A percentile compares a stretch with the other conserved stretches of the same genome.
These are phyloP conservation scores for Lachancea waltii DNA, from an alignment of 805 yeast genomes.

Conservation along the genomic window DNA sequence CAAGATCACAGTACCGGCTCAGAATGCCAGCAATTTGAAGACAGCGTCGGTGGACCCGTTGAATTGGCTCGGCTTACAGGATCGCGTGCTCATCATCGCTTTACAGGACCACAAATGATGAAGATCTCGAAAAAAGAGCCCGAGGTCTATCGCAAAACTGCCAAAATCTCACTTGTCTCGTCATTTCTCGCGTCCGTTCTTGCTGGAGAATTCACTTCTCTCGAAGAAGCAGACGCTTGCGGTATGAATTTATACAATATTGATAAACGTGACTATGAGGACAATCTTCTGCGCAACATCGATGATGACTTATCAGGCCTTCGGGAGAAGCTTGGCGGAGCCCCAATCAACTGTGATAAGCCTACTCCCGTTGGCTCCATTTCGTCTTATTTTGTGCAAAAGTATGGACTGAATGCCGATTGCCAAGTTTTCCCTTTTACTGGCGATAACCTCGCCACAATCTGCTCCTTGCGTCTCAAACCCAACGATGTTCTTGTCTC, in stretches of 20 bases:
- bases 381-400: constrained; percentile 52
- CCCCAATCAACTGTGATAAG: constrained; percentile 38
- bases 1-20: constrained; percentile 83
- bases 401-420: constrained; percentile 53
- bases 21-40: constrained; percentile 59
- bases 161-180: constrained; percentile 66
- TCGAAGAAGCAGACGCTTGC: constrained; percentile 85
- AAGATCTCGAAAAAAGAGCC: constrained; percentile 53
- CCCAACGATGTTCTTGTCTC: constrained; percentile 75
- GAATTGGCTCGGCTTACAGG: constrained; percentile 66
- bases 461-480: constrained; percentile 69
- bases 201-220: constrained; percentile 52
- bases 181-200: constrained; percentile 69
- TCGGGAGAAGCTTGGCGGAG: constrained; percentile 38
- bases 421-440: constrained; percentile 72
- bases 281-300: constrained; percentile 43
- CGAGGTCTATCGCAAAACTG: constrained; percentile 48
- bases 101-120: constrained; percentile 88
- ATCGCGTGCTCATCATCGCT: constrained; percentile 80
- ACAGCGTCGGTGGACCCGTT: constrained; percentile 50
- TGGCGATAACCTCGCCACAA: constrained; percentile 88
- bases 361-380: constrained; percentile 42
- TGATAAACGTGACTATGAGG: constrained; percentile 46
- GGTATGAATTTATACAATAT: constrained; percentile 89
- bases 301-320: constrained; percentile 23